These are phyloP conservation scores for Ogataea siamensis DNA, from an alignment of 805 yeast genomes.

Conservation along the genomic window DNA sequence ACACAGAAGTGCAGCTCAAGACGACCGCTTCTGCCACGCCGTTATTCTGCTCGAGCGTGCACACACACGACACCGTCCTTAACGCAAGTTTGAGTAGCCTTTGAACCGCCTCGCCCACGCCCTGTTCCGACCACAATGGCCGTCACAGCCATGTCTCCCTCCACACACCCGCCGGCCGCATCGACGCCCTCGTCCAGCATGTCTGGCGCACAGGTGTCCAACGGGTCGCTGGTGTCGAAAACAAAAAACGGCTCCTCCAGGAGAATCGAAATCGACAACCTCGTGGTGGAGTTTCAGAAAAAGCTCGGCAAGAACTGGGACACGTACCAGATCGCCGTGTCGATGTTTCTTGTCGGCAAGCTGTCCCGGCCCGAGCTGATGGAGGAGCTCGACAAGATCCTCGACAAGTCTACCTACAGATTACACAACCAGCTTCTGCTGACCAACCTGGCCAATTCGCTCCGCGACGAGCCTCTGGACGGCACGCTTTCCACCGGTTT, in stretches of 20 bases:
- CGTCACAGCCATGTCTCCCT: constrained; percentile 16
- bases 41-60: too few relatives aligned
- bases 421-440: constrained; percentile 83
- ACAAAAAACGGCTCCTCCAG: constrained; percentile 25
- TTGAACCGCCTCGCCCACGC: not conserved
- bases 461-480: constrained; percentile 71
- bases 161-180: constrained; percentile 11
- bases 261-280: constrained; percentile 57
- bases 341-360: constrained; percentile 74
- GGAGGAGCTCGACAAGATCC: constrained; percentile 52
- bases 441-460: constrained; percentile 79
- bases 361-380: constrained; percentile 74
- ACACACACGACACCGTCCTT: too few relatives aligned
- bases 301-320: constrained; percentile 83
- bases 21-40: not conserved
- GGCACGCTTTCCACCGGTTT: constrained; percentile 47
- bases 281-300: constrained; percentile 72
- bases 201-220: constrained; percentile 6
- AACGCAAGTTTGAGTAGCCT: too few relatives aligned
- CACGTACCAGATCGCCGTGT: constrained; percentile 73
- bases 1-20: too few relatives aligned
- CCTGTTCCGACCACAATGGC: constrained; percentile 1
- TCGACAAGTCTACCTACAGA: constrained; percentile 48
- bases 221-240: constrained; percentile 10
- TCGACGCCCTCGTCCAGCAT: constrained; percentile 9